Conservation (phyloP, 805 yeast species). For the Soucietia sequanensis region DNA sequence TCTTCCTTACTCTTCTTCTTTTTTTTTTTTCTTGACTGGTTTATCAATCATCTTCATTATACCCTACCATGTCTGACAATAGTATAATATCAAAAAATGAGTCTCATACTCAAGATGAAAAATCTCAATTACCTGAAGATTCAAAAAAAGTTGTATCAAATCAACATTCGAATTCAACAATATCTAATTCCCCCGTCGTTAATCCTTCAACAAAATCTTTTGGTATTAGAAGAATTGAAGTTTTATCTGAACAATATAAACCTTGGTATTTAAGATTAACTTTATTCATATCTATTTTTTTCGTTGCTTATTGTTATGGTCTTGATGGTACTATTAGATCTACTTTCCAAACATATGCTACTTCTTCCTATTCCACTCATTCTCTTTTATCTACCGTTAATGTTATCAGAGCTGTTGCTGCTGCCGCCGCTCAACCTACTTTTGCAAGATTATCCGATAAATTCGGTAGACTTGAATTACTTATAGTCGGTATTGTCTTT, state of each 20-base stretch:
- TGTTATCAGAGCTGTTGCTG: constrained; percentile 57
- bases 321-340: constrained; percentile 52
- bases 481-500: constrained; percentile 49
- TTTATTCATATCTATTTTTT: constrained; percentile 49
- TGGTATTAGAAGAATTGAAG: constrained; percentile 59
- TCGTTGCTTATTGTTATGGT: constrained; percentile 58
- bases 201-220: constrained; percentile 28
- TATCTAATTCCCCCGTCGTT: constrained; percentile 1
- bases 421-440: constrained; percentile 65
- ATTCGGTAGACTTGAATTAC: constrained; percentile 61
- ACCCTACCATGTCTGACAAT: no score
- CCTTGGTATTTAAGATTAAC: constrained; percentile 31
- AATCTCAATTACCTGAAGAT: no score
- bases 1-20: no score
- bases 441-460: constrained; percentile 64
- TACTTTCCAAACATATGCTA: constrained; percentile 53
- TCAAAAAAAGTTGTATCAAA: no score
- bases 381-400: constrained; percentile 58
- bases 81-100: no score
- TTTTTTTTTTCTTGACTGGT: no score
- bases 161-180: no score
- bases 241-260: constrained; percentile 49
- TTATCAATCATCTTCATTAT: no score
- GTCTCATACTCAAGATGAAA: no score
- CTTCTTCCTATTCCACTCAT: constrained; percentile 52